phyloP scores from a whole-genome alignment of 345 rosid species.

The Salix udensis region DNA sequence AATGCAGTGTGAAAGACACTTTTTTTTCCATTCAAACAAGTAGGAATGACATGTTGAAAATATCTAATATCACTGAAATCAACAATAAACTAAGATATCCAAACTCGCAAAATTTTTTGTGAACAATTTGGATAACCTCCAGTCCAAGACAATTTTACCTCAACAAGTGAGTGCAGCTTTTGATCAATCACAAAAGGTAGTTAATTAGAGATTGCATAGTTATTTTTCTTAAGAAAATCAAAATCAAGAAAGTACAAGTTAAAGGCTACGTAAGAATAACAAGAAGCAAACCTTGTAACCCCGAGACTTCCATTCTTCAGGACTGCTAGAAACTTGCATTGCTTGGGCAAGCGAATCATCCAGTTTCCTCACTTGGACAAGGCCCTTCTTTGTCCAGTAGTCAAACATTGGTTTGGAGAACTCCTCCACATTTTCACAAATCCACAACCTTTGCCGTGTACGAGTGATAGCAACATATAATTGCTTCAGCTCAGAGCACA shows the following conservation, averaged over 20 bases:
- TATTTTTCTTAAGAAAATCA: too few species aligned
- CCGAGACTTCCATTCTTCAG: slow-evolving; percentile 44
- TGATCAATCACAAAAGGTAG: too few species aligned
- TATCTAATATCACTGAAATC: too few species aligned
- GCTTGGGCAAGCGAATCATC: slow-evolving; percentile 37
- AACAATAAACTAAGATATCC: neutral
- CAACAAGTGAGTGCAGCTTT: neutral
- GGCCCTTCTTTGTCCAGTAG: slow-evolving; percentile 32
- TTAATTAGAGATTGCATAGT: too few species aligned
- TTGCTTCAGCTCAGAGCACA: slow-evolving; percentile 52
- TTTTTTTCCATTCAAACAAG: neutral
- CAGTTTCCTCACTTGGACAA: slow-evolving; percentile 33
- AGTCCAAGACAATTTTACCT: neutral
- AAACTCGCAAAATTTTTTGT: neutral
- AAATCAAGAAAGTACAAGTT: neutral
- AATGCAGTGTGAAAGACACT: neutral
- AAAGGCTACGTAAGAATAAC: neutral
- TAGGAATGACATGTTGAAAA: neutral
- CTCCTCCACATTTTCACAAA: slow-evolving; percentile 42
- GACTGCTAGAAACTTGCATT: slow-evolving; percentile 44
- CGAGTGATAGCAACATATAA: slow-evolving; percentile 54
- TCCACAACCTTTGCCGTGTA: slow-evolving; percentile 52
- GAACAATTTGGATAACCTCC: neutral
- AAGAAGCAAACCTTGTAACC: slow-evolving; percentile 38
- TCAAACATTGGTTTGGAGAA: slow-evolving; percentile 36